A percentile compares a stretch with the other conserved stretches of the same genome.
Conservation (phyloP, 192 early-diverging fungal genomes). For the Coemansia sp. region DNA sequence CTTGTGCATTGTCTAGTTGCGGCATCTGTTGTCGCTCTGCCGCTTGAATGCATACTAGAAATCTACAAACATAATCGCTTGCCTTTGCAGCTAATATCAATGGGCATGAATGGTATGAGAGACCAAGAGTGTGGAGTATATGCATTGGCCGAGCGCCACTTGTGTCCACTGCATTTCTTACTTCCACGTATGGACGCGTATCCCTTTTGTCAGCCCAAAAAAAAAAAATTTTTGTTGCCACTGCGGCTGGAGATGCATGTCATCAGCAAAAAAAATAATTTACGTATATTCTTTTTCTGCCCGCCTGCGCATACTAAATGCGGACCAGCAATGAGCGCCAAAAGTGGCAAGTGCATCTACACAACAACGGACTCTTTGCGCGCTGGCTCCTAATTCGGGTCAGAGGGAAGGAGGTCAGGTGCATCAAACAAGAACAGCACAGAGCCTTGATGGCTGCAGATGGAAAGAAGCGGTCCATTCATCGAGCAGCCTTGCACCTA, state of each 20-base stretch:
- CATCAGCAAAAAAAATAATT: background rate
- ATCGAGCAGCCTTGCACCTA: background rate
- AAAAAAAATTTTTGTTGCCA: too few species aligned
- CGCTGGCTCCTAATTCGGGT: too few species aligned
- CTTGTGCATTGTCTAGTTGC: background rate
- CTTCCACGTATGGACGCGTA: background rate
- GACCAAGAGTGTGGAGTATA: constrained; percentile 1
- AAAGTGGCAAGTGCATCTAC: constrained; percentile 3
- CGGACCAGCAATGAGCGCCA: background rate
- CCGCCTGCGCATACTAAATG: constrained; percentile 7
- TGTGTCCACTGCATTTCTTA: background rate
- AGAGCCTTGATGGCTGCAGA: constrained; percentile 5
- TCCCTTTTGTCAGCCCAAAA: background rate
- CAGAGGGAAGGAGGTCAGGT: background rate
- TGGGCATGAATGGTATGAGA: background rate
- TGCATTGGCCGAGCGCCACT: background rate
- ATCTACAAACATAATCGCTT: background rate
- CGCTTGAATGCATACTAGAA: constrained; percentile 2
- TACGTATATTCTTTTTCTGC: background rate
- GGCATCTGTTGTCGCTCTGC: constrained; percentile 9
- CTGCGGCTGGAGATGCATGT: background rate
- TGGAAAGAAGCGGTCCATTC: background rate
- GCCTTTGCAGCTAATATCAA: background rate
- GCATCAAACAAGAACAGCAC: background rate
- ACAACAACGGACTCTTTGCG: background rate